Conservation (phyloP, 257 asterid genomes). For the Nicotiana knightiana region DNA sequence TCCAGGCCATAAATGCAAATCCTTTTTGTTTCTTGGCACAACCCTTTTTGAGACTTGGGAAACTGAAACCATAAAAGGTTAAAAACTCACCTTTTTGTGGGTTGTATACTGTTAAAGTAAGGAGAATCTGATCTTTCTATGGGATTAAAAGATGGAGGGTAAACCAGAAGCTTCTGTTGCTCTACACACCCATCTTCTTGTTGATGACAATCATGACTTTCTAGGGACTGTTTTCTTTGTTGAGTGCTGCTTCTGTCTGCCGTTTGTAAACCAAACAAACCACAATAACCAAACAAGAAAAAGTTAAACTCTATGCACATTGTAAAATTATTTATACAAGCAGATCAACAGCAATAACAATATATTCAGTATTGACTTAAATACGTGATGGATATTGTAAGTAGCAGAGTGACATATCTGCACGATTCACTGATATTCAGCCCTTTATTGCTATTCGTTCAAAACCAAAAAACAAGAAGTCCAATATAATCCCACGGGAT, state of each 20-base stretch:
- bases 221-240: slow-evolving; percentile 25
- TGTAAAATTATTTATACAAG: too few species aligned
- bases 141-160: slow-evolving; percentile 7
- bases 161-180: not conserved
- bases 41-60: slow-evolving; percentile 30
- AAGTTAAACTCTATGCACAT: not conserved
- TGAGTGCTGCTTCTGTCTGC: slow-evolving; percentile 37
- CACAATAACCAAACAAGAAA: not conserved
- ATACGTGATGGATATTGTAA: too few species aligned
- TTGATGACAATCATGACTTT: slow-evolving; percentile 14
- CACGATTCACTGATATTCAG: too few species aligned
- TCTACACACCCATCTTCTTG: slow-evolving; percentile 7
- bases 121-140: slow-evolving; percentile 13
- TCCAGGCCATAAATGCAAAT: slow-evolving; percentile 5
- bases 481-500: too few species aligned
- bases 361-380: too few species aligned
- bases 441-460: too few species aligned
- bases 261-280: not conserved
- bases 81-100: slow-evolving; percentile 46
- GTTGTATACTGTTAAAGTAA: slow-evolving; percentile 19
- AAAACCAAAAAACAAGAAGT: too few species aligned
- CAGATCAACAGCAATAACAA: too few species aligned
- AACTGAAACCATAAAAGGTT: not conserved
- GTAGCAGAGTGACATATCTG: too few species aligned
- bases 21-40: slow-evolving; percentile 14